phyloP scores from a whole-genome alignment of 2,329 filamentous ascomycete species.

The Cladophialophora psammophila region DNA sequence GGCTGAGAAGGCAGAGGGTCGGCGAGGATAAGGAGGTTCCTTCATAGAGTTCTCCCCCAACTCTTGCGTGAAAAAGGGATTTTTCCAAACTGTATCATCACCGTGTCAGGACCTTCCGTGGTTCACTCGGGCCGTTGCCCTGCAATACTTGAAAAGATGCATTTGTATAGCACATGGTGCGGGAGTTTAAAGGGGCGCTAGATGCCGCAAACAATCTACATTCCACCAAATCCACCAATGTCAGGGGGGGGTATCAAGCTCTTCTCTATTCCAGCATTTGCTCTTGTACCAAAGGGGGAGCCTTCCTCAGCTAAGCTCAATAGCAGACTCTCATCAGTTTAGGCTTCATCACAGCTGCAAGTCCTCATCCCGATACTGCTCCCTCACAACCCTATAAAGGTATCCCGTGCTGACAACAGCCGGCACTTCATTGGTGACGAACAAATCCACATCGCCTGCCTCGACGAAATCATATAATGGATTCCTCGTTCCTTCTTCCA shows the following conservation, averaged over 20 bases:
- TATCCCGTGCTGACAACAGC: constrained; percentile 65
- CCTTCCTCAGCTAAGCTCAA: background rate
- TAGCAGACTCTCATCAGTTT: background rate
- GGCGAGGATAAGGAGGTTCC: constrained; percentile 33
- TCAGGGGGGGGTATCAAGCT: constrained; percentile 6
- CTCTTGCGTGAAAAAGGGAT: background rate
- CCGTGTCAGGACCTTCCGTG: background rate
- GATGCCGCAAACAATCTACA: background rate
- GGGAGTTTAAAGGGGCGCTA: background rate
- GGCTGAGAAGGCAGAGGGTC: constrained; percentile 35
- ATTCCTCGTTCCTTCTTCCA: constrained; percentile 75
- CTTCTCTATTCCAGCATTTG: background rate
- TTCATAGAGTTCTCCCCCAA: background rate
- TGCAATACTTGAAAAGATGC: background rate
- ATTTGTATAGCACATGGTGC: constrained; percentile 1
- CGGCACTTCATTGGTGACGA: constrained; percentile 78
- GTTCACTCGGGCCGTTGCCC: background rate
- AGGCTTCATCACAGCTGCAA: constrained; percentile 48
- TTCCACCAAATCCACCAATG: background rate
- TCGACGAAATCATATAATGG: constrained; percentile 84
- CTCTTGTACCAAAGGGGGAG: background rate
- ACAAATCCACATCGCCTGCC: constrained; percentile 70
- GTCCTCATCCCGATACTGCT: constrained; percentile 71
- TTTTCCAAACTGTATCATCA: constrained; percentile 13
- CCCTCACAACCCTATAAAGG: constrained; percentile 69